These are phyloP conservation scores for Nigrospora osmanthi DNA, from an alignment of 2,329 filamentous ascomycete genomes.

Conservation along the genomic window DNA sequence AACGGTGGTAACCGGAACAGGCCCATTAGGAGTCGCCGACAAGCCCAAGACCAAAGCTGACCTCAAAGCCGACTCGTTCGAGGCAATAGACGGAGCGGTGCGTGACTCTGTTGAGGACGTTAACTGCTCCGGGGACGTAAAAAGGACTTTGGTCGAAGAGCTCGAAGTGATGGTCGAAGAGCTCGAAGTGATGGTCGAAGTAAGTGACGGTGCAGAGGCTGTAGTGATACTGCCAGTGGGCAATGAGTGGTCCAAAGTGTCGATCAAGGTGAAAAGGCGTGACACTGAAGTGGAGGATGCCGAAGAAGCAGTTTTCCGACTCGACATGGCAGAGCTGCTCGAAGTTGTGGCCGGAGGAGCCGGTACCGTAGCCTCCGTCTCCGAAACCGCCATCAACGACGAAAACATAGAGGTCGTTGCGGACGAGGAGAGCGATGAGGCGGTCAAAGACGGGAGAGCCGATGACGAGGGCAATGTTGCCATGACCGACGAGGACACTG, in stretches of 20 bases:
- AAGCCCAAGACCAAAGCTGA: not conserved
- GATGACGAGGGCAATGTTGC: no score
- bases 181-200: not conserved
- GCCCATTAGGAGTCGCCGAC: not conserved
- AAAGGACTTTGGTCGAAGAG: not conserved
- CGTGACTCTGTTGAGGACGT: not conserved
- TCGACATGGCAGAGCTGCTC: not conserved
- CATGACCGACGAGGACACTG: no score
- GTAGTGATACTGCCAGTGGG: not conserved
- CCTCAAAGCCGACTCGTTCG: not conserved
- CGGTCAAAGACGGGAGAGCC: no score
- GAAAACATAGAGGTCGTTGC: no score
- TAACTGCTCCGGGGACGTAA: no score
- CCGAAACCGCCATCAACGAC: not conserved
- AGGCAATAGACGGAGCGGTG: not conserved
- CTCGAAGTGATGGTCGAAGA: not conserved
- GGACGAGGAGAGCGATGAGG: no score
- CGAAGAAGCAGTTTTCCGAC: not conserved
- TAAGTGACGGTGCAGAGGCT: not conserved
- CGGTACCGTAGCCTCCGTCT: not conserved
- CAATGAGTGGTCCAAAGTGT: not conserved
- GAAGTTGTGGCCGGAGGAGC: not conserved
- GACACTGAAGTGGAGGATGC: slow-evolving; percentile 1
- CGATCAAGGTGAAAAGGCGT: slow-evolving; percentile 4
- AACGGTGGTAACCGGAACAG: not conserved